Evolutionary conservation across 2,329 filamentous ascomycete species (phyloP).

Genomic region (Pseudogymnoascus sp.): DNA sequence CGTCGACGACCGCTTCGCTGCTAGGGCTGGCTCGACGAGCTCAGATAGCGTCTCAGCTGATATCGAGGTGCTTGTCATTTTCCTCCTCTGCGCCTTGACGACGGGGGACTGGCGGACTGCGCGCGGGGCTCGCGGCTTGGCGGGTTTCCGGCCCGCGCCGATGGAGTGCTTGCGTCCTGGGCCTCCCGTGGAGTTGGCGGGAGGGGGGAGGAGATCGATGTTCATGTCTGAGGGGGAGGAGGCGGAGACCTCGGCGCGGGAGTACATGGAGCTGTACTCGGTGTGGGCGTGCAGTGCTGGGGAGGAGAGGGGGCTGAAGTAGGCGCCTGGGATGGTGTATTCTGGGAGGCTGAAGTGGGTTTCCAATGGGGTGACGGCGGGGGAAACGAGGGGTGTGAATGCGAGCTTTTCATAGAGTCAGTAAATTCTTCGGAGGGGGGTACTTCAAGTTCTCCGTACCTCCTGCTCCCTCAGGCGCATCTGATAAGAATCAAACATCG

Average conservation of each 20-base stretch:
- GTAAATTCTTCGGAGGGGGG: conserved; percentile 16
- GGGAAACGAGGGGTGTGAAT: conserved; percentile 76
- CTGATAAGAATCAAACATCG: conserved; percentile 55
- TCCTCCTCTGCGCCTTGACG: conserved; percentile 38
- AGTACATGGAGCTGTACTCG: conserved; percentile 38
- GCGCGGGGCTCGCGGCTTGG: conserved; percentile 26
- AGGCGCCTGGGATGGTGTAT: conserved; percentile 57
- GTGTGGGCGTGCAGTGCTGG: conserved; percentile 71
- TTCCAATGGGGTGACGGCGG: conserved; percentile 76
- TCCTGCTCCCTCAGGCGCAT: conserved; percentile 64
- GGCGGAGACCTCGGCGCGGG: conserved; percentile 32
- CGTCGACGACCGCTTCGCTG: conserved; percentile 32
- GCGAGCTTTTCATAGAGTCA: conserved; percentile 48
- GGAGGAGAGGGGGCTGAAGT: conserved; percentile 79
- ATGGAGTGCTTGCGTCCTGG: conserved; percentile 20
- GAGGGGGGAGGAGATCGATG: conserved; percentile 25
- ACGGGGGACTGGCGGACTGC: conserved; percentile 35
- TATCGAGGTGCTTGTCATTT: conserved; percentile 36
- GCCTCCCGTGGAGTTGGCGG: conserved; percentile 20
- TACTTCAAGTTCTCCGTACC: conserved; percentile 36
- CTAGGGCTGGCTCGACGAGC: conserved; percentile 30
- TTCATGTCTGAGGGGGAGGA: conserved; percentile 30
- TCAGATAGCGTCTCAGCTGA: conserved; percentile 37
- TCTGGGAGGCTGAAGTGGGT: conserved; percentile 54
- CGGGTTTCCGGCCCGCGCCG: conserved; percentile 19